Evolutionary conservation across 352 stramenopile genomes (phyloP), one percentile per base, ranked within the genome.

Genomic region (Globisporangium nunn): DNA sequence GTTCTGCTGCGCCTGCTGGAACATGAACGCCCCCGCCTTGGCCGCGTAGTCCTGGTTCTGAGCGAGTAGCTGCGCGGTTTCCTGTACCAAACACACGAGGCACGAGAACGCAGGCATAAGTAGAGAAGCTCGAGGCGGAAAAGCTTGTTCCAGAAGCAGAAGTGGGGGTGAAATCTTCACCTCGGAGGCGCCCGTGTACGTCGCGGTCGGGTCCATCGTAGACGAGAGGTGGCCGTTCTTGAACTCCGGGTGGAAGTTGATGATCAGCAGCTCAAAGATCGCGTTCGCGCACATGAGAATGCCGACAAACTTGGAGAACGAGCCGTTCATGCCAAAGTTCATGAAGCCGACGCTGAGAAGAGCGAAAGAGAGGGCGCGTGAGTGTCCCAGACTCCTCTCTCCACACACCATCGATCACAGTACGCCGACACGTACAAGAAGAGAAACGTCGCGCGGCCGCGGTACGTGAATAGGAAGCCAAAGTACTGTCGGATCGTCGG

Each of bases 401-500:
- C 23, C 1, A 0, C 41, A 30, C n/a, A 30, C 8, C 2, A 30
- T 3, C 12, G 11, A 14, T 28, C 15, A 53, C 15, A 54, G 28
- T 0, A 35, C 28, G 44, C 5, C 2, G 18, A 1, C 12, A 58
- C 69, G 35, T 63, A 87, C 76, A 86, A 74, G 60, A 93, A 93
- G 59, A 94, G 85, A 58, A 94, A 94, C 46, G 78, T 72, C 14
- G 85, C 89, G 50, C 85, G 78, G 12, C 85, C 85, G 50, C 82
- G 76, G 59, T 91, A 94, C n/a, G 85, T 93, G 66, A 94, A 94
- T 50, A 94, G 70, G 58, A 94, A 94, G 51, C 85, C 85, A 61
- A 94, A 94, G 60, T 91, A 79, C 53, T 87, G 67, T 52, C 85
- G 80, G 61, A 94, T 92, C 68, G 73, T 80, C 23, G 85, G 80